Evolutionary conservation across 2,329 filamentous ascomycete genomes (phyloP).

Genomic region (Colletotrichum truncatum): DNA sequence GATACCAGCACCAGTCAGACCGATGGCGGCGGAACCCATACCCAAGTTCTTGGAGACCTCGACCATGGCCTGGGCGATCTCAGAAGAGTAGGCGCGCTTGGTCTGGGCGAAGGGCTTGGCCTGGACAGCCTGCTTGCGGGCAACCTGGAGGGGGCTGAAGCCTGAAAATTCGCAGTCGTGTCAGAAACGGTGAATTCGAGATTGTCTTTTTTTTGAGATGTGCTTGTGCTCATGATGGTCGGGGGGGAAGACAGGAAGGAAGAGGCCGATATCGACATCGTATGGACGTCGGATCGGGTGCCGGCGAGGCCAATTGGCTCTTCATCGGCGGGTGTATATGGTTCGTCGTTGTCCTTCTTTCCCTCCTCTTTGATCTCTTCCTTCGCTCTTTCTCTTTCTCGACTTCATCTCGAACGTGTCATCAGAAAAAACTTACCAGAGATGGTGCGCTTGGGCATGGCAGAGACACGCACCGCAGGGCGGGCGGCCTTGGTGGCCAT

Average conservation of each 20-base stretch:
- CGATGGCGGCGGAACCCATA: slow-evolving; percentile 90
- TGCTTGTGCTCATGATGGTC: slow-evolving; percentile 3
- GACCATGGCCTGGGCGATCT: slow-evolving; percentile 88
- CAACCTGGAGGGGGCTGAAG: slow-evolving; percentile 74
- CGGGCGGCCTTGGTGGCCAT: slow-evolving; percentile 80
- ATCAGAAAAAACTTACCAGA: slow-evolving; percentile 68
- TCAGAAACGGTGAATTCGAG: slow-evolving; percentile 37
- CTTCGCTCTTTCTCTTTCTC: neutral
- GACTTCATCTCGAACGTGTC: slow-evolving; percentile 7
- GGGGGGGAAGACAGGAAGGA: slow-evolving; percentile 5
- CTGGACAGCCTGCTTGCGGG: slow-evolving; percentile 75
- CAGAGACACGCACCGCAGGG: slow-evolving; percentile 74
- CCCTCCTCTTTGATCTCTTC: slow-evolving; percentile 21
- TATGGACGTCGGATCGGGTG: slow-evolving; percentile 26
- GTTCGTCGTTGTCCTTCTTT: slow-evolving; percentile 8
- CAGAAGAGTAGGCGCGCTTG: slow-evolving; percentile 84
- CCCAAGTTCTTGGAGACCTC: slow-evolving; percentile 91
- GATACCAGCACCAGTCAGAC: slow-evolving; percentile 92
- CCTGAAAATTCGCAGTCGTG: slow-evolving; percentile 48
- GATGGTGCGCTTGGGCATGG: slow-evolving; percentile 79
- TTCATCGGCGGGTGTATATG: slow-evolving; percentile 27
- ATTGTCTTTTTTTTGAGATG: neutral
- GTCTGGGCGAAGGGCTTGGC: slow-evolving; percentile 70
- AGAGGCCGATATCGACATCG: slow-evolving; percentile 12
- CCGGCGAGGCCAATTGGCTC: slow-evolving; percentile 42